A percentile compares a stretch with the other conserved stretches of the same genome.
phyloP scores from a whole-genome alignment of 2,329 filamentous ascomycete species.

The Fusarium austroafricanum region DNA sequence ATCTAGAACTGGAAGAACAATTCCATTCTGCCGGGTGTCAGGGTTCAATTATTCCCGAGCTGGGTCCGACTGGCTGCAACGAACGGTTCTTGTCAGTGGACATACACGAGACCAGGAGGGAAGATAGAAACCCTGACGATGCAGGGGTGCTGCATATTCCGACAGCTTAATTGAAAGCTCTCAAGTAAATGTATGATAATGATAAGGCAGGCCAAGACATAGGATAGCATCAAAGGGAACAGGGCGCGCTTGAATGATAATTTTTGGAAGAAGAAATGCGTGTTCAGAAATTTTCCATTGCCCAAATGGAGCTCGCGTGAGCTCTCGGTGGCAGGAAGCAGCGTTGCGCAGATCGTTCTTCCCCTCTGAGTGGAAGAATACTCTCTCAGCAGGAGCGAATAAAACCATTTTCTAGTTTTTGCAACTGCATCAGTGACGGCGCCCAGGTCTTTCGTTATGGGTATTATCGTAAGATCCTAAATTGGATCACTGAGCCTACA shows the following conservation, averaged over 20 bases:
- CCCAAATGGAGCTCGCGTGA: neutral
- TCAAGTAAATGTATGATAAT: constrained; percentile 34
- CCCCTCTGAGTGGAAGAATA: neutral
- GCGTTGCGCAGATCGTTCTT: neutral
- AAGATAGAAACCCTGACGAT: constrained; percentile 19
- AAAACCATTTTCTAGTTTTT: neutral
- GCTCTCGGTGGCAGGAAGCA: neutral
- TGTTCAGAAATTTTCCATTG: neutral
- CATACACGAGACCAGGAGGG: constrained; percentile 27
- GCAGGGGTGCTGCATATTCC: constrained; percentile 31
- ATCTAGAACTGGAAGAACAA: constrained; percentile 14
- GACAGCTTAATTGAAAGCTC: constrained; percentile 25
- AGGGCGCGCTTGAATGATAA: neutral
- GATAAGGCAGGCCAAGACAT: constrained; percentile 24
- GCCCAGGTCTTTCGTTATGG: too few relatives aligned
- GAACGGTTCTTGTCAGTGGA: constrained; percentile 34
- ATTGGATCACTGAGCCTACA: neutral
- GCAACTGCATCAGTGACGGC: neutral
- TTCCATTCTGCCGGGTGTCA: constrained; percentile 33
- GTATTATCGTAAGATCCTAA: neutral
- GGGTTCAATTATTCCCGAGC: constrained; percentile 39
- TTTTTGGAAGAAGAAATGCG: neutral
- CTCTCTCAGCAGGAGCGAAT: constrained; percentile 8
- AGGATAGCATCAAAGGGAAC: constrained; percentile 3
- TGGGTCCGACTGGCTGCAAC: constrained; percentile 23